These are phyloP conservation scores for Teunomyces pallodes DNA, from an alignment of 805 yeast species.

Conservation along the genomic window DNA sequence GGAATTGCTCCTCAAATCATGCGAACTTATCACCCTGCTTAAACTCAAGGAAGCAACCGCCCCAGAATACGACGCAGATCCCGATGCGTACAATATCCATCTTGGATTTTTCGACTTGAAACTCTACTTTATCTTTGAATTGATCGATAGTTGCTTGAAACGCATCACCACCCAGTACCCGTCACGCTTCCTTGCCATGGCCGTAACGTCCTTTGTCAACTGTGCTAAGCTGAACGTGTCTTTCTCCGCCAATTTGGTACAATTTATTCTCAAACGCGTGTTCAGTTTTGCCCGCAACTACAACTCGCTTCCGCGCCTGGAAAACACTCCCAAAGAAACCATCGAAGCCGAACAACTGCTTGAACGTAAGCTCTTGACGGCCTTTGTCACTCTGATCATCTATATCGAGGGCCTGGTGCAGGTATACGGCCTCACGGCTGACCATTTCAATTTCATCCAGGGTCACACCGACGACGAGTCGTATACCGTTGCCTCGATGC, in stretches of 20 bases:
- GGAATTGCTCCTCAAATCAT: constrained; percentile 68
- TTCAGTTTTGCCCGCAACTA: constrained; percentile 59
- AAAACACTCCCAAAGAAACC: constrained; percentile 34
- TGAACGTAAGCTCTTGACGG: constrained; percentile 64
- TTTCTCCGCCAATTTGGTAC: constrained; percentile 2
- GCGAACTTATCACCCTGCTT: constrained; percentile 53
- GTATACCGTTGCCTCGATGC: constrained; percentile 6
- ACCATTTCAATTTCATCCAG: constrained; percentile 22
- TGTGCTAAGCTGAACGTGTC: constrained; percentile 37
- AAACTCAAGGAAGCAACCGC: neutral
- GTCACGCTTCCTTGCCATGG: constrained; percentile 73
- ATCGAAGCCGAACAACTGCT: constrained; percentile 56
- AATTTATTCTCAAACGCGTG: constrained; percentile 55
- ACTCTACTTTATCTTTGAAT: constrained; percentile 65
- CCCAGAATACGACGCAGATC: constrained; percentile 6
- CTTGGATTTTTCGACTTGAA: constrained; percentile 48
- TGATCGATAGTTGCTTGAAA: constrained; percentile 55
- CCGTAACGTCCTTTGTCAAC: constrained; percentile 56
- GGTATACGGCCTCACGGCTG: constrained; percentile 22
- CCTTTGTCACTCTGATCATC: constrained; percentile 55
- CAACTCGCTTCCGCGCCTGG: constrained; percentile 42
- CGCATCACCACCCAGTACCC: constrained; percentile 71
- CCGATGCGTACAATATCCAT: constrained; percentile 4
- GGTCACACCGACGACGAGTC: constrained; percentile 5
- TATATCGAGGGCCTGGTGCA: constrained; percentile 27